Conservation (phyloP, 169 alveolate genomes). For the Plasmodium adleri region DNA sequence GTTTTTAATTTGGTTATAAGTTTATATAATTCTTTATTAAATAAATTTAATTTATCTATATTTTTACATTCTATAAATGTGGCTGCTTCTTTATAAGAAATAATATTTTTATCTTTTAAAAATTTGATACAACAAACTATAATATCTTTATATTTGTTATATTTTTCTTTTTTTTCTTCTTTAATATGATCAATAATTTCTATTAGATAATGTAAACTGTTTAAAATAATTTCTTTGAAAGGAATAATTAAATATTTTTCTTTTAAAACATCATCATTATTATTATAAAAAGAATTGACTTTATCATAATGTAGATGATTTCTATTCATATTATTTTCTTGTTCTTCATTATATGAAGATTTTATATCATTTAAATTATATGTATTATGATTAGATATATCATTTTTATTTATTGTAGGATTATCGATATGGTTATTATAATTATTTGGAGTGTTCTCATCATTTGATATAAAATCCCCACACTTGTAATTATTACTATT, state of each 20-base stretch:
- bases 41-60: constrained; percentile 36
- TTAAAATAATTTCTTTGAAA: constrained; percentile 29
- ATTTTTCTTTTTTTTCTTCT: constrained; percentile 5
- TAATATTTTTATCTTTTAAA: constrained; percentile 15
- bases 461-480: no score
- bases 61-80: constrained; percentile 57
- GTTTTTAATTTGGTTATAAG: constrained; percentile 50
- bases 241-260: neutral
- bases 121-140: neutral
- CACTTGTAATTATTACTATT: no score
- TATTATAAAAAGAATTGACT: neutral
- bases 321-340: neutral
- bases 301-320: neutral
- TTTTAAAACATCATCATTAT: no score
- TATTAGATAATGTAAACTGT: constrained; percentile 36
- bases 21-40: constrained; percentile 49
- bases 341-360: neutral
- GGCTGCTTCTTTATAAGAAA: constrained; percentile 51
- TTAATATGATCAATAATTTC: constrained; percentile 21
- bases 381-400: no score
- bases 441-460: no score
- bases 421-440: no score
- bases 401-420: no score
- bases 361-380: no score
- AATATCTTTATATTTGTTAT: constrained; percentile 34